phyloP scores from a whole-genome alignment of 75 land plant species.

The Picea glauca region DNA sequence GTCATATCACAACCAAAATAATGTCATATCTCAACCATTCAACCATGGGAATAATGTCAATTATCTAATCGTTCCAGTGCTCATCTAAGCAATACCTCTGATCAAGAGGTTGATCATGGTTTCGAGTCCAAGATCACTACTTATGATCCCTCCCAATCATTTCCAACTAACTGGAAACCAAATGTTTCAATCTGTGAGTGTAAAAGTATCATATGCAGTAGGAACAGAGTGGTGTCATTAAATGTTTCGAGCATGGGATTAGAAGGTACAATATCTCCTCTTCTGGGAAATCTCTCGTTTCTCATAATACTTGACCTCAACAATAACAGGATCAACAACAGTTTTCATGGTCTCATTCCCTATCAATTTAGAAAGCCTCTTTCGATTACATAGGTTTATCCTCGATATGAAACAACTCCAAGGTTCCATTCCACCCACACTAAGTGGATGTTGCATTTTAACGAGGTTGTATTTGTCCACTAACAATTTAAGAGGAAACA shows the following conservation, averaged over 20 bases:
- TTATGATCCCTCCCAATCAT: neutral
- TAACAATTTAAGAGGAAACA: too few species aligned
- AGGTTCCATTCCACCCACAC: constrained; percentile 34
- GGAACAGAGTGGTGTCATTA: constrained; percentile 4
- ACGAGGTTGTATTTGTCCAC: too few species aligned
- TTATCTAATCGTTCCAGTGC: neutral
- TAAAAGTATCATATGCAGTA: neutral
- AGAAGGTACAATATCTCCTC: constrained; percentile 11
- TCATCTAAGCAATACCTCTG: neutral
- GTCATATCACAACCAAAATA: too few species aligned
- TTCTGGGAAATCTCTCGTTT: neutral
- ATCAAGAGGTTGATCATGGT: neutral
- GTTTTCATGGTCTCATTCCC: constrained; percentile 19
- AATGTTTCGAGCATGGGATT: constrained; percentile 6
- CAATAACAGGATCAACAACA: too few species aligned
- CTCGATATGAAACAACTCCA: too few species aligned
- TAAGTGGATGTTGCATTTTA: too few species aligned
- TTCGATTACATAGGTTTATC: too few species aligned
- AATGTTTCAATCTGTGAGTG: neutral
- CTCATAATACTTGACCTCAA: too few species aligned
- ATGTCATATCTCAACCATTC: too few species aligned
- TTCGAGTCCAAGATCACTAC: neutral
- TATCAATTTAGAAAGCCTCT: too few species aligned
- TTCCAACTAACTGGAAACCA: neutral
- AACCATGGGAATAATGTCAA: too few species aligned